Evolutionary conservation across 2,329 filamentous ascomycete species (phyloP), one percentile per base, ranked within the genome.

Genomic region (Orbilia javanica): DNA sequence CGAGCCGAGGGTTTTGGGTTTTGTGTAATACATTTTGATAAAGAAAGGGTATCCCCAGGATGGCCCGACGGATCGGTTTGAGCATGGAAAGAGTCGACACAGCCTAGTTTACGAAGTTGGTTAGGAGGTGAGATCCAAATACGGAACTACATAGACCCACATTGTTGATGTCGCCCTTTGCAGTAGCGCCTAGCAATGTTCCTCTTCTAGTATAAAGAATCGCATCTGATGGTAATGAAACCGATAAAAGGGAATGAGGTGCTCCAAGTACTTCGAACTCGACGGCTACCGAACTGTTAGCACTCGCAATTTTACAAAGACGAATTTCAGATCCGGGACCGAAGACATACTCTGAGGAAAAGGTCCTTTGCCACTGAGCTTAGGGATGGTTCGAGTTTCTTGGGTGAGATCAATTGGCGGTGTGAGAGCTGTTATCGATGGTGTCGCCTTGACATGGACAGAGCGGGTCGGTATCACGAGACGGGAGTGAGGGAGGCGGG

Each of bases 181-280:
- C 89, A 55, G 75, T 74, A 15, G 70, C 75, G 3, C 92, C 94
- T 67, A 98, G 93, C 63, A 99, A 87, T 0, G 95, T 97, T 67
- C 96, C 96, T 82, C 94, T 90, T 81, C 95, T 89, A 22, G 96
- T 97, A 85, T 96, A 97, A 62, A 99, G 90, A 82, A 92, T 92
- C 84, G 98, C 95, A 34, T 95, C 98, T 48, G 96, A 93, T 39
- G 96, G 96, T 65, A 99, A 89, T 6, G 92, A 93, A 80, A 97
- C 94, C 22, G 95, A 97, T 81, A 99, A 90, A 80, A 99, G 90
- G 69, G 96, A 98, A 85, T 96, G 96, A 0, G 95, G 94, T 25
- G 93, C 89, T 79, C 96, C 96, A 80, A 99, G 87, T 57, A 98
- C 93, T 85, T 98, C 93, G 84, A 99, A 99, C 73, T 91, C 90